Base-by-base conservation (phyloP, 306 rosid genomes). In the Begonia peltatifolia region DNA sequence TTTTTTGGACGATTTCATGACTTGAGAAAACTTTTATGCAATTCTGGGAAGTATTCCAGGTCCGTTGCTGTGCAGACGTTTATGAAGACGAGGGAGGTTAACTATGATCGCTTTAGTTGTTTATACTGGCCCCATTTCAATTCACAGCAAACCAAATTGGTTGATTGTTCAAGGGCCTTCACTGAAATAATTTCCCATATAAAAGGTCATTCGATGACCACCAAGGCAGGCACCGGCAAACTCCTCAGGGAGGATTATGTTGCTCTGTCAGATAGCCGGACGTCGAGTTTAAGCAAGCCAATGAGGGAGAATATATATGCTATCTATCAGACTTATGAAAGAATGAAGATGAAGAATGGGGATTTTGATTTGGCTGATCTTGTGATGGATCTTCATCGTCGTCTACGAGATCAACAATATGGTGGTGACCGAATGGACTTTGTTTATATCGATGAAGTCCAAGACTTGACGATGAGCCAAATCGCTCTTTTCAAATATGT, bases 381-480 rank as follows among this genome's bases (percentile, higher is more conserved):
- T 63, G 95, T 86, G 0, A 72, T 52, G 11, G 85, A 79, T 63
- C 71, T 86, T 14, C 93, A 86, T 62, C 63, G 11, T 16, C 71
- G 93, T 11, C 67, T 82, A 12, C 60, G 58, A 61, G 48, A 1
- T 18, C 68, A 71, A 67, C 63, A 58, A 52, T 82, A 72, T 25
- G 48, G 52, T 14, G 88, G 85, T 44, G 84, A 77, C 67, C 54
- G 42, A 42, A 73, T 86, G 63, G 62, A 82, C 15, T 82, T 66
- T 53, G 82, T 86, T 13, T 86, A 82, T 41, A 76, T 86, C 54
- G 95, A 86, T 56, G 95, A 86, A 73, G 95, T 86, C 52, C 95
- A 86, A 38, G 95, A 86, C 64, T 69, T 86, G 5, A 79, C 85
- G 20, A 79, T 86, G 88, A 73, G 78, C 70, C 95, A 86, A 67